phyloP scores from a whole-genome alignment of 768 basidiomycete species.

The Termitomyces sp. region DNA sequence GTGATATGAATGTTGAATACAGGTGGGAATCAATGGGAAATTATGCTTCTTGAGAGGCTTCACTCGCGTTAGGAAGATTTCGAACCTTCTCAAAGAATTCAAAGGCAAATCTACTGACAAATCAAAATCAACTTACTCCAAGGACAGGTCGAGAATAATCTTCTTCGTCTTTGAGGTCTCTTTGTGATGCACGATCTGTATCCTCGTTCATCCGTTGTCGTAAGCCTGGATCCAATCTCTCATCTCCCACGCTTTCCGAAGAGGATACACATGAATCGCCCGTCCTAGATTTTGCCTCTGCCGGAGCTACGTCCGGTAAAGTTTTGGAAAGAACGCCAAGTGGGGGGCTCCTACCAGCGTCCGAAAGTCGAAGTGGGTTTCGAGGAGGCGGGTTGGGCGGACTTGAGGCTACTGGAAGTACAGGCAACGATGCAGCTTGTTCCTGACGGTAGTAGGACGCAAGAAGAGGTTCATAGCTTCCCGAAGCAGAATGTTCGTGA shows the following conservation, averaged over 20 bases:
- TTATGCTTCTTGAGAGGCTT: slow-evolving; percentile 27
- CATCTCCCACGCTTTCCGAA: slow-evolving; percentile 35
- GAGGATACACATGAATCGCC: slow-evolving; percentile 34
- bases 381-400: slow-evolving; percentile 35
- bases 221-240: slow-evolving; percentile 45
- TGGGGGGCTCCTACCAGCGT: slow-evolving; percentile 18
- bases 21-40: background rate
- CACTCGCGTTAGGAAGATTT: slow-evolving; percentile 45
- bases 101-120: background rate
- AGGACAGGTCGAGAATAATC: slow-evolving; percentile 58
- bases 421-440: slow-evolving; percentile 16
- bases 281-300: slow-evolving; percentile 19
- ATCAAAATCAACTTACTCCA: slow-evolving; percentile 36
- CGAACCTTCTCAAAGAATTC: slow-evolving; percentile 41
- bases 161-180: slow-evolving; percentile 47
- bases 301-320: slow-evolving; percentile 12
- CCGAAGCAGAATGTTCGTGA: slow-evolving; percentile 42
- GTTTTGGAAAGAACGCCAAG: slow-evolving; percentile 13
- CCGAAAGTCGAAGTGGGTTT: slow-evolving; percentile 29
- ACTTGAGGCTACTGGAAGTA: slow-evolving; percentile 21
- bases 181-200: slow-evolving; percentile 27
- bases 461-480: slow-evolving; percentile 62
- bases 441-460: slow-evolving; percentile 37
- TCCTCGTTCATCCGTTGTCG: slow-evolving; percentile 31
- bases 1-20: background rate